These are phyloP conservation scores for Metschnikowia chrysomelidarum DNA, from an alignment of 805 yeast genomes.

Conservation along the genomic window DNA sequence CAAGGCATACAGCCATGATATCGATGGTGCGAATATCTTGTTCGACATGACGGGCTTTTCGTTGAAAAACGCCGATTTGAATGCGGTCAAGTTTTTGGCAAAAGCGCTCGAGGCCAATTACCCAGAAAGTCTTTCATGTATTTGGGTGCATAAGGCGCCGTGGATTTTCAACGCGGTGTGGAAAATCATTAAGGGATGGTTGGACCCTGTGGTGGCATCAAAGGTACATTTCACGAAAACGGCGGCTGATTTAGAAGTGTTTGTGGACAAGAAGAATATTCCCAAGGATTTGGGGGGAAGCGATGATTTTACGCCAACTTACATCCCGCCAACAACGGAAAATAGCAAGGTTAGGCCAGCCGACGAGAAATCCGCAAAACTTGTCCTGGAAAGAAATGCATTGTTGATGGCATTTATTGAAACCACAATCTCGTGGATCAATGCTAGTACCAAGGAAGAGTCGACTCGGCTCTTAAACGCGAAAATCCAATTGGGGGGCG, in stretches of 20 bases:
- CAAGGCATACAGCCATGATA: slow-evolving; percentile 14
- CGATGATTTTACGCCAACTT: slow-evolving; percentile 56
- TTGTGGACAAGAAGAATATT: slow-evolving; percentile 56
- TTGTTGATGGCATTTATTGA: slow-evolving; percentile 54
- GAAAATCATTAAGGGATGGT: slow-evolving; percentile 90
- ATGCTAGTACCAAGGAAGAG: slow-evolving; percentile 52
- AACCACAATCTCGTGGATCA: slow-evolving; percentile 78
- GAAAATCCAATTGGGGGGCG: slow-evolving; percentile 51
- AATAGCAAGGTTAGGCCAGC: slow-evolving; percentile 37
- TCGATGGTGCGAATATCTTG: slow-evolving; percentile 49
- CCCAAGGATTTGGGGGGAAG: slow-evolving; percentile 77
- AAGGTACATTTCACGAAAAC: slow-evolving; percentile 81
- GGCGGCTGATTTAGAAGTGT: slow-evolving; percentile 62
- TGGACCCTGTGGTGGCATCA: slow-evolving; percentile 94
- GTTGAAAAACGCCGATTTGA: slow-evolving; percentile 89
- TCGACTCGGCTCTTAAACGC: slow-evolving; percentile 49
- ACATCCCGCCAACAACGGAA: slow-evolving; percentile 60
- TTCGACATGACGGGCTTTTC: slow-evolving; percentile 88
- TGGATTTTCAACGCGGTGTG: slow-evolving; percentile 96
- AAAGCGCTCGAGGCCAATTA: slow-evolving; percentile 93
- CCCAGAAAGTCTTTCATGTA: slow-evolving; percentile 85
- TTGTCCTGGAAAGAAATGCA: slow-evolving; percentile 53
- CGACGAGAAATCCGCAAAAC: slow-evolving; percentile 42
- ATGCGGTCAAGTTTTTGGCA: slow-evolving; percentile 85
- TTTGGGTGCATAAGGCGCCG: slow-evolving; percentile 91